phyloP scores from a whole-genome alignment of 2,329 filamentous ascomycete species.

The Cladosporium sp. region DNA sequence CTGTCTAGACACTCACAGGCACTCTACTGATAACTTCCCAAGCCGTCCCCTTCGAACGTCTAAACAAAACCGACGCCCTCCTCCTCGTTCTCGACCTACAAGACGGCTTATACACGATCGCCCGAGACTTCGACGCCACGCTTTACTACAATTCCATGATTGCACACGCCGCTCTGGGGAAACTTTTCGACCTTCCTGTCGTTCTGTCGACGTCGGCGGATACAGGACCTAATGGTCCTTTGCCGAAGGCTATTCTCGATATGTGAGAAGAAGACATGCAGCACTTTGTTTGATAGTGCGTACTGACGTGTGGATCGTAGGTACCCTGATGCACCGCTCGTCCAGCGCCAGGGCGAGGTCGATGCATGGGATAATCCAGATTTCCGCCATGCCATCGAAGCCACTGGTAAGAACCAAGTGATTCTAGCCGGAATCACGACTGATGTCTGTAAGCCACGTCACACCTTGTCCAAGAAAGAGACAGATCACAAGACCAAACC shows the following conservation, averaged over 20 bases:
- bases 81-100: constrained; percentile 58
- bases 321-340: constrained; percentile 62
- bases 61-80: constrained; percentile 38
- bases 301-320: constrained; percentile 29
- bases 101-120: constrained; percentile 54
- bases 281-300: background rate
- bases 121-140: constrained; percentile 62
- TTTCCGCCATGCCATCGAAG: constrained; percentile 61
- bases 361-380: constrained; percentile 72
- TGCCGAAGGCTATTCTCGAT: constrained; percentile 64
- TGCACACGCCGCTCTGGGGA: constrained; percentile 61
- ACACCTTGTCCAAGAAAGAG: background rate
- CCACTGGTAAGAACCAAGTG: constrained; percentile 62
- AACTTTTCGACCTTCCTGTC: constrained; percentile 63
- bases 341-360: constrained; percentile 66
- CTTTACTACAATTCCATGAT: constrained; percentile 64
- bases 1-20: background rate
- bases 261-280: constrained; percentile 10
- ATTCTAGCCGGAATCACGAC: constrained; percentile 69
- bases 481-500: background rate
- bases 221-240: constrained; percentile 62
- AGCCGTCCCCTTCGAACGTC: constrained; percentile 31
- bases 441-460: constrained; percentile 57
- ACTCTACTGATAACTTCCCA: background rate
- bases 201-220: constrained; percentile 68